Percentiles rank a stretch among this genome's conserved stretches.
Conservation (phyloP, 169 alveolate genomes). For the Cryptosporidium ubiquitum region DNA sequence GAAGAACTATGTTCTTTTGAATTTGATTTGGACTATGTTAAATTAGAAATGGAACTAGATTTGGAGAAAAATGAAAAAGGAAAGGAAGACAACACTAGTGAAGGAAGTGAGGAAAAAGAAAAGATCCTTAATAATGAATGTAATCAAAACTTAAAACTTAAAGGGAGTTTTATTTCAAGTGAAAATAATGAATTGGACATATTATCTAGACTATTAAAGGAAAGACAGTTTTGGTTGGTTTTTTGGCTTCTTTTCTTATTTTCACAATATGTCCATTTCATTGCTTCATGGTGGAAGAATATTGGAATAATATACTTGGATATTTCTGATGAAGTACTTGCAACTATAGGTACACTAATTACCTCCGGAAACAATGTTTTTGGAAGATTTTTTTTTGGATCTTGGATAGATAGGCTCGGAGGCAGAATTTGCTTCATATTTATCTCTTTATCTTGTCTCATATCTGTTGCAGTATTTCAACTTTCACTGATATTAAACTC, state of each 20-base stretch:
- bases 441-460: conserved; percentile 30
- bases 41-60: neutral
- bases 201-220: neutral
- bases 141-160: neutral
- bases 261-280: conserved; percentile 62
- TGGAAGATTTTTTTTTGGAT: conserved; percentile 57
- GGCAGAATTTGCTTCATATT: conserved; percentile 48
- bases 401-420: conserved; percentile 32
- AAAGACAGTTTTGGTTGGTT: conserved; percentile 64
- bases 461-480: conserved; percentile 24
- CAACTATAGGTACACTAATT: conserved; percentile 47
- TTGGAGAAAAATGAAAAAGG: neutral
- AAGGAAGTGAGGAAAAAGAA: neutral
- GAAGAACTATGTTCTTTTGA: neutral
- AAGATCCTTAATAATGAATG: neutral
- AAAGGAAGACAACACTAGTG: neutral
- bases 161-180: neutral
- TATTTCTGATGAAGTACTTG: conserved; percentile 53
- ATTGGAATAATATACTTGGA: conserved; percentile 43
- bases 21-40: neutral
- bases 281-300: conserved; percentile 71
- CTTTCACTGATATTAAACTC: conserved; percentile 1
- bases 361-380: conserved; percentile 42
- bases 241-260: conserved; percentile 60
- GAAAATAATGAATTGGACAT: neutral